phyloP scores from a whole-genome alignment of 2,329 filamentous ascomycete species.

The Arthrinium phaeospermum region DNA sequence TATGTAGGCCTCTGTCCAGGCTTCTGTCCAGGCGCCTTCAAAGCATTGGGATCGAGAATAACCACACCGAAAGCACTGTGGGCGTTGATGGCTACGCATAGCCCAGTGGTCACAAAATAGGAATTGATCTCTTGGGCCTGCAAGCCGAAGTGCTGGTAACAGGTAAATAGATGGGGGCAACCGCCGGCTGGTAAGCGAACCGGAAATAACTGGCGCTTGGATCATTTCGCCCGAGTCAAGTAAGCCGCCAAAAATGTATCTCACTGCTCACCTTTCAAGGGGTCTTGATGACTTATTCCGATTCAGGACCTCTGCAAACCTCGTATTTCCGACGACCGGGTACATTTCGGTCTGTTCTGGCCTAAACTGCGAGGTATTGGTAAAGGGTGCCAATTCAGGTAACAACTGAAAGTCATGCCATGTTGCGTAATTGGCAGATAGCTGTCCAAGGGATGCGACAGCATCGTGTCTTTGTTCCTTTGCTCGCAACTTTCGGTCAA shows the following conservation, averaged over 20 bases:
- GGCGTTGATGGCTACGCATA: neutral
- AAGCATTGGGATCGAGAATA: neutral
- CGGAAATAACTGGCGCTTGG: slow-evolving; percentile 10
- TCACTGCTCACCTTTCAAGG: neutral
- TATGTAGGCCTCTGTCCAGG: too few species aligned
- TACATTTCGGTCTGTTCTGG: neutral
- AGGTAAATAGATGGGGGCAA: neutral
- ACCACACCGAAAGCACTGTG: neutral
- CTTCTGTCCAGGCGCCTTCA: neutral
- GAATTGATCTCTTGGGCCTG: neutral
- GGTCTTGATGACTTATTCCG: neutral
- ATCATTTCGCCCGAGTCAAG: neutral
- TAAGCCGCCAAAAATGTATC: neutral
- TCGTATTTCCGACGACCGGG: neutral
- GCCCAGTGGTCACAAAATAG: neutral
- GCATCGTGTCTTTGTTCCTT: neutral
- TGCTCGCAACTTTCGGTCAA: neutral
- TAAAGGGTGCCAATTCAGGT: neutral
- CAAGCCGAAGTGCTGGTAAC: neutral
- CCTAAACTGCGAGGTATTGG: neutral
- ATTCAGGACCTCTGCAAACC: neutral
- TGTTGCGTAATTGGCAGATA: neutral
- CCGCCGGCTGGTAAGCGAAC: neutral
- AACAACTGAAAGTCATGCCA: neutral
- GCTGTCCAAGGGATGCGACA: neutral